phyloP scores from a whole-genome alignment of 805 yeast species.

The Kluyveromyces nonfermentans region DNA sequence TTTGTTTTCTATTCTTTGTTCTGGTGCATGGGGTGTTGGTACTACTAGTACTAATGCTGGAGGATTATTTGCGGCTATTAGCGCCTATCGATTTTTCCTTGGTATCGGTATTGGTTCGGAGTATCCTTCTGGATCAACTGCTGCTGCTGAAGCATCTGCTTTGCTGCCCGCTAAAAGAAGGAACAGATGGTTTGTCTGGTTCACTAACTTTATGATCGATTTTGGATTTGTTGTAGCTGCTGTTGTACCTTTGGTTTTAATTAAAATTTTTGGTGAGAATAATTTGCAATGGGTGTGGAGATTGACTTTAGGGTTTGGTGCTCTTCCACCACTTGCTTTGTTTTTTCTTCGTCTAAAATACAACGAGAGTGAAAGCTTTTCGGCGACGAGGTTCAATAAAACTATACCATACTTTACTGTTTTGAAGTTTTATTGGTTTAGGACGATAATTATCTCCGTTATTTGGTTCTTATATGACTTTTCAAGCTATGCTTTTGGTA shows the following conservation, averaged over 20 bases:
- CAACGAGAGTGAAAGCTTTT: slow-evolving; percentile 63
- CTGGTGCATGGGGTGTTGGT: slow-evolving; percentile 82
- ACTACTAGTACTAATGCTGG: slow-evolving; percentile 52
- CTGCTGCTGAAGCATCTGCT: slow-evolving; percentile 85
- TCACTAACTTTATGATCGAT: slow-evolving; percentile 84
- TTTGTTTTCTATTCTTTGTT: slow-evolving; percentile 64
- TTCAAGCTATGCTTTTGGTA: slow-evolving; percentile 78
- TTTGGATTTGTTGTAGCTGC: slow-evolving; percentile 75
- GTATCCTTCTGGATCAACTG: slow-evolving; percentile 88
- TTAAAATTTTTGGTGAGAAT: slow-evolving; percentile 68
- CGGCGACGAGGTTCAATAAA: slow-evolving; percentile 58
- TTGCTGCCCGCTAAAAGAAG: slow-evolving; percentile 71
- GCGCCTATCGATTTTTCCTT: slow-evolving; percentile 75
- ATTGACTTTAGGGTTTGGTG: slow-evolving; percentile 82
- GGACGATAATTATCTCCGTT: slow-evolving; percentile 57
- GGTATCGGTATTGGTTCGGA: slow-evolving; percentile 95
- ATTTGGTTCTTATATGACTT: slow-evolving; percentile 93
- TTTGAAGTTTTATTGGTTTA: slow-evolving; percentile 76
- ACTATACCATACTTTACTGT: slow-evolving; percentile 58
- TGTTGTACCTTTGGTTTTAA: slow-evolving; percentile 75
- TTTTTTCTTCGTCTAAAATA: slow-evolving; percentile 70
- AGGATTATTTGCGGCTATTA: slow-evolving; percentile 64
- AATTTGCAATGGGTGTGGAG: slow-evolving; percentile 87
- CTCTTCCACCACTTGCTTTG: slow-evolving; percentile 72
- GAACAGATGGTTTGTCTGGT: slow-evolving; percentile 83